Evolutionary conservation across 257 asterid genomes (phyloP), one percentile per base, ranked within the genome.

Genomic region (Coffea eugenioides): DNA sequence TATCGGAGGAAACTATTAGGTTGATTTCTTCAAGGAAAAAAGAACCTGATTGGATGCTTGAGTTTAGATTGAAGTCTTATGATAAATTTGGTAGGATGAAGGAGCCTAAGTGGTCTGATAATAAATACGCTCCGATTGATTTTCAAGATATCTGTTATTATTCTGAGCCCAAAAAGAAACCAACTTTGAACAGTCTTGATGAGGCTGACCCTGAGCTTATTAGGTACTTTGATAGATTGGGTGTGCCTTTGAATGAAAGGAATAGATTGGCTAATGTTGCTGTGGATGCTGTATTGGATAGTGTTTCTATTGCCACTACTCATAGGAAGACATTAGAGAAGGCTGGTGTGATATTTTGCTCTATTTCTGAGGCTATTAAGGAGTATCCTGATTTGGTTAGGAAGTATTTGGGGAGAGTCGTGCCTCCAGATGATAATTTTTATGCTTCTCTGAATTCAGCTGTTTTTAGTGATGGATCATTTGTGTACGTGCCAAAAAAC

Each of bases 381-480:
- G 97, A 96, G 82, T 84, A 94, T 81, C 98, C 99, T 0, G 97
- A 96, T 65, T 84, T 96, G 51, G 81, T 96, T 46, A 85, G 74
- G 90, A 88, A 92, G 85, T 96, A 96, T 83, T 78, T 96, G 74
- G 97, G 93, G 69, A 91, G 89, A 81, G 95, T 96, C 23, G 99
- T 96, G 12, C 98, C 98, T 34, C 88, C 95, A 0, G 98, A 92
- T 46, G 99, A 96, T 81, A 96, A 96, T 52, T 96, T 84, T 59
- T 96, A 94, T 31, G 96, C 93, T 5, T 94, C 97, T 74, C 81
- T 96, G 76, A 96, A 96, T 83, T 85, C 99, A 2, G 97, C 99
- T 64, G 97, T 91, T 73, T 96, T 96, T 79, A 96, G 99, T 81
- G 99, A 96, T 83, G 99, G 99, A 8, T 96, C 98, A 0, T 96